Evolutionary conservation across 345 rosid genomes (phyloP), one percentile per base, ranked within the genome.

Genomic region (Murraya koenigii): DNA sequence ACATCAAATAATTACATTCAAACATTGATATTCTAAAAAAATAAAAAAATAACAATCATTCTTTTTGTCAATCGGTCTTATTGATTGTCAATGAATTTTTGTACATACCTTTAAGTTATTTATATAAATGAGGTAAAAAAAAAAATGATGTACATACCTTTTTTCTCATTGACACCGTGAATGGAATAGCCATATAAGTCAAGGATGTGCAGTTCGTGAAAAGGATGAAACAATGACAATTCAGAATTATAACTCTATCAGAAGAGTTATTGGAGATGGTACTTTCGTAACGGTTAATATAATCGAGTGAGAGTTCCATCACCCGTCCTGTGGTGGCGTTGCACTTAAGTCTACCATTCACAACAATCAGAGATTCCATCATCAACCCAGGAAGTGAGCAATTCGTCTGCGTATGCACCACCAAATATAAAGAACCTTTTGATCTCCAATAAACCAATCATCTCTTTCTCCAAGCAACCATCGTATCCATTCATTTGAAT

Each of bases 381-480:
- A 17, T 66, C 61, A 66, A 74, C 74, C 81, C 81, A 78, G 54
- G 77, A 52, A 30, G 2, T 47, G 22, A 65, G 60, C 26, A 32
- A 63, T 6, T 32, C 17, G 5, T 64, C 72, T 8, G 25, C 10
- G 52, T 4, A n/a, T 22, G 22, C 35, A 8, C 23, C 9, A 25
- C 15, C 71, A 52, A 28, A 63, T 78, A 35, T 0, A 2, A 77
- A 28, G 36, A 77, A 60, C 1, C 61, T 74, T 59, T 77, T 81
- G 74, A 79, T 68, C 36, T 81, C 79, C 28, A 79, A 26, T 10
- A 84, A 71, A 8, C 70, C 81, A 8, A 0, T 55, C 17, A 61
- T 84, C 63, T 84, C 81, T 28, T 66, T 69, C 11, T 81, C 74
- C 67, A n/a, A 66, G 30, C 71, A 66, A 32, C 41, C 14, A 7